phyloP scores from a whole-genome alignment of 2,329 filamentous ascomycete species.

The Stagonosporopsis vannaccii region DNA sequence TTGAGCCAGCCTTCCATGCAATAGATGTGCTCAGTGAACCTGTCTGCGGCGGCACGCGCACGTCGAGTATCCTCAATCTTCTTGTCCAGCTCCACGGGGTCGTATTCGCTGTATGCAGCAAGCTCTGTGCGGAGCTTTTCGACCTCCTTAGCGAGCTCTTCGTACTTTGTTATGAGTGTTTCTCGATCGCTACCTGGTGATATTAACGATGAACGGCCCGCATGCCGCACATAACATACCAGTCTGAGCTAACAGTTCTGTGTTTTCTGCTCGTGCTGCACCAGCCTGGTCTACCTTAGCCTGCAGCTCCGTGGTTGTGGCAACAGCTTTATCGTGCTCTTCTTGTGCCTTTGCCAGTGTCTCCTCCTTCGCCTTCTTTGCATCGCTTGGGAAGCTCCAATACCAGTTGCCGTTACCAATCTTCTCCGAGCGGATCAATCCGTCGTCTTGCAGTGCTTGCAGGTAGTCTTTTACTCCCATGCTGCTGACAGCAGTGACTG shows the following conservation, averaged over 20 bases:
- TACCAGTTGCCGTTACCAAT: slow-evolving; percentile 77
- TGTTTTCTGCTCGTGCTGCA: slow-evolving; percentile 50
- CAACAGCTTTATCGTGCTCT: slow-evolving; percentile 49
- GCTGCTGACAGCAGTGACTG: slow-evolving; percentile 67
- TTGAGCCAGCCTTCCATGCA: slow-evolving; percentile 56
- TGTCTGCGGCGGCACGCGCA: slow-evolving; percentile 43
- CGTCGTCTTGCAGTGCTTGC: slow-evolving; percentile 67
- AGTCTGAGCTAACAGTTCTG: slow-evolving; percentile 44
- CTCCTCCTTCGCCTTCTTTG: slow-evolving; percentile 56
- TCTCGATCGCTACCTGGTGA: slow-evolving; percentile 43
- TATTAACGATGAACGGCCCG: not conserved
- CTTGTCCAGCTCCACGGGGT: slow-evolving; percentile 55
- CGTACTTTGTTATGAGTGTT: slow-evolving; percentile 48
- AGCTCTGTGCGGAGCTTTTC: slow-evolving; percentile 52
- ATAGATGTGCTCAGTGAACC: slow-evolving; percentile 55
- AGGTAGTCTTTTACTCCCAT: slow-evolving; percentile 75
- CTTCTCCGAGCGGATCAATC: slow-evolving; percentile 70
- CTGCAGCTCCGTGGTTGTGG: slow-evolving; percentile 48
- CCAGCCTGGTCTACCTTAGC: slow-evolving; percentile 50
- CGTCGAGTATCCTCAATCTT: slow-evolving; percentile 45
- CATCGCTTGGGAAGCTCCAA: slow-evolving; percentile 70
- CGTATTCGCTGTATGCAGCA: slow-evolving; percentile 55
- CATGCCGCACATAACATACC: slow-evolving; percentile 24
- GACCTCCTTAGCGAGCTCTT: slow-evolving; percentile 47
- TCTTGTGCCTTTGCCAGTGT: slow-evolving; percentile 48